Conservation (phyloP, 768 basidiomycete genomes). For the Mycena latifolia region DNA sequence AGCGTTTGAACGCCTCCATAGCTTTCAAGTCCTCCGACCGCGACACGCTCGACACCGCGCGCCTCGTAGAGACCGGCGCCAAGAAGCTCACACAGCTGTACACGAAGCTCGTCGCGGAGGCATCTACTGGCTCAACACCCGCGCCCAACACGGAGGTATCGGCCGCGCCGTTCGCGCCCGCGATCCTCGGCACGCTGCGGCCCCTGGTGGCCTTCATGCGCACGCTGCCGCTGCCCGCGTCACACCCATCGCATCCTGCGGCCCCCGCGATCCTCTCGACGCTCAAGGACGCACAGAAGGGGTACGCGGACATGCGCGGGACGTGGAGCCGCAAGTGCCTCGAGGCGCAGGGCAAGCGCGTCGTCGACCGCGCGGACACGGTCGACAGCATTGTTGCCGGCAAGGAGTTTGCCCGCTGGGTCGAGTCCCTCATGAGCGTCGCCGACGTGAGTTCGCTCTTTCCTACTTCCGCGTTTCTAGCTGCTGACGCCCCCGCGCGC, state of each 20-base stretch:
- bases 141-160: constrained; percentile 69
- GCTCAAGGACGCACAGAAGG: constrained; percentile 81
- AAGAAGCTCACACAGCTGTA: constrained; percentile 87
- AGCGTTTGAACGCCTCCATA: constrained; percentile 70
- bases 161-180: constrained; percentile 66
- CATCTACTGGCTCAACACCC: constrained; percentile 80
- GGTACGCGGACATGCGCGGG: constrained; percentile 90
- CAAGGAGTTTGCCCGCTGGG: constrained; percentile 80
- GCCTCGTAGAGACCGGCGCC: constrained; percentile 84
- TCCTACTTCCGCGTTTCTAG: neutral
- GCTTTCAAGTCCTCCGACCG: constrained; percentile 40
- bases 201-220: constrained; percentile 80
- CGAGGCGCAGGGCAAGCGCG: constrained; percentile 76
- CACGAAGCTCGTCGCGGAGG: constrained; percentile 91
- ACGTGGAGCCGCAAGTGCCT: constrained; percentile 82
- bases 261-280: constrained; percentile 72
- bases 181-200: constrained; percentile 63
- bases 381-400: constrained; percentile 76
- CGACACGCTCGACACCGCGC: constrained; percentile 53
- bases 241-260: constrained; percentile 88
- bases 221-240: constrained; percentile 78
- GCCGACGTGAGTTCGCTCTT: constrained; percentile 64
- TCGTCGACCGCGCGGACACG: constrained; percentile 78
- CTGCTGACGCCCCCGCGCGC: constrained; percentile 39
- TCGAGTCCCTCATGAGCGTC: constrained; percentile 71